Conservation (phyloP, 306 rosid genomes). For the Acacia crassicarpa region DNA sequence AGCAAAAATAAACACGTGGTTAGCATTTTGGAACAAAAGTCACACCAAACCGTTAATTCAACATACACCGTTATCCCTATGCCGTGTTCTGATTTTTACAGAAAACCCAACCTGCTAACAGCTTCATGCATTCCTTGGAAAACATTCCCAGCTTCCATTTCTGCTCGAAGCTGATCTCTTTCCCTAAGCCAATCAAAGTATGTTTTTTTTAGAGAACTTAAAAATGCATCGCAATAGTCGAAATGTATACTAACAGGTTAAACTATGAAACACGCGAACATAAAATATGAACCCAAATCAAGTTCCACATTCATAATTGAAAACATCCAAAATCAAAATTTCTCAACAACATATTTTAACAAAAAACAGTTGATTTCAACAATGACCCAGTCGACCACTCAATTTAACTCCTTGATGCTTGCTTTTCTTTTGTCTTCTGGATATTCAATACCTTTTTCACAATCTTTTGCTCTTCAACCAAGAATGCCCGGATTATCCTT, state of each 20-base stretch:
- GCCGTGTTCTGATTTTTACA: too few species aligned
- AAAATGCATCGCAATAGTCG: background rate
- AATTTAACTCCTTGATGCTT: constrained; percentile 54
- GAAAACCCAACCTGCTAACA: too few species aligned
- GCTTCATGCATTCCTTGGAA: too few species aligned
- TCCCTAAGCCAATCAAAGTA: too few species aligned
- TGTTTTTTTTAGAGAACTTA: background rate
- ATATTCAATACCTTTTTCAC: constrained; percentile 95
- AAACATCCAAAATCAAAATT: constrained; percentile 57
- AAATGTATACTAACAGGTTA: background rate
- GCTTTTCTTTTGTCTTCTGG: constrained; percentile 84
- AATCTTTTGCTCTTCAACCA: constrained; percentile 90
- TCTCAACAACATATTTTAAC: constrained; percentile 35
- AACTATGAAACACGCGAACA: constrained; percentile 9
- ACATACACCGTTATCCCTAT: too few species aligned
- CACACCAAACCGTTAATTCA: too few species aligned
- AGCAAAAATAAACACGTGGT: too few species aligned
- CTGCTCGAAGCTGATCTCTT: too few species aligned
- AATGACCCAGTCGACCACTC: background rate
- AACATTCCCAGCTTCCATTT: too few species aligned
- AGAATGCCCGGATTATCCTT: constrained; percentile 84
- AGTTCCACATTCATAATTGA: constrained; percentile 39
- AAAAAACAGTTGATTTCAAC: constrained; percentile 5
- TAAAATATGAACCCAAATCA: constrained; percentile 22
- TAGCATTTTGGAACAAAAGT: too few species aligned